Conservation (phyloP, 495 filamentous ascomycete genomes). For the Aspergillus asperescens region DNA sequence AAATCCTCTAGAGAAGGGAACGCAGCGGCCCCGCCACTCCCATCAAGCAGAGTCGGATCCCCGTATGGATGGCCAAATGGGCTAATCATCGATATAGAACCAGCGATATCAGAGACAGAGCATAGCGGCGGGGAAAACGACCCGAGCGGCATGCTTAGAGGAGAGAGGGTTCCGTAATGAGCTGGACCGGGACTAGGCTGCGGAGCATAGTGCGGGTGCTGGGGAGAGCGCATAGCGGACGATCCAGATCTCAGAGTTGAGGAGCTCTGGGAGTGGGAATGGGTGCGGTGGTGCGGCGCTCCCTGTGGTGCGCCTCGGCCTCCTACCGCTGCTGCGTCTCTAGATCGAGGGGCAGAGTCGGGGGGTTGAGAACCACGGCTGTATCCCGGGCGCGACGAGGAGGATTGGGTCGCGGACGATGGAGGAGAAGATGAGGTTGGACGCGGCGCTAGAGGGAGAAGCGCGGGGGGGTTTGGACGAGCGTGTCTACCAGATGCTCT, state of each 20-base stretch:
- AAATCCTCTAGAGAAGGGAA: slow-evolving; percentile 16
- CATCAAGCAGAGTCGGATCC: slow-evolving; percentile 1
- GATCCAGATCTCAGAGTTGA: slow-evolving; percentile 1
- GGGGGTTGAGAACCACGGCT: slow-evolving; percentile 9
- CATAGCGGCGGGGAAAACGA: slow-evolving; percentile 10
- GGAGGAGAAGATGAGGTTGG: slow-evolving; percentile 19
- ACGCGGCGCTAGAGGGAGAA: slow-evolving; percentile 38
- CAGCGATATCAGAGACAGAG: slow-evolving; percentile 13
- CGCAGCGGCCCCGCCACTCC: slow-evolving; percentile 5
- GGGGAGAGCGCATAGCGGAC: not conserved
- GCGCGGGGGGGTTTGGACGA: slow-evolving; percentile 25
- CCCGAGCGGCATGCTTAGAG: not conserved
- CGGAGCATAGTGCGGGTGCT: slow-evolving; percentile 2
- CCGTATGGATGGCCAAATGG: slow-evolving; percentile 12
- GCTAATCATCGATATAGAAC: slow-evolving; percentile 15
- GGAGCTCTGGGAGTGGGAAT: not conserved
- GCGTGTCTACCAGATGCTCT: slow-evolving; percentile 32
- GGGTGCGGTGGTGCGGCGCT: slow-evolving; percentile 5
- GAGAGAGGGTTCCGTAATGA: not conserved
- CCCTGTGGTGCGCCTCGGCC: slow-evolving; percentile 9
- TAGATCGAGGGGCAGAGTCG: slow-evolving; percentile 1
- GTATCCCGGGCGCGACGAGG: not conserved
- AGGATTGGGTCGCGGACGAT: not conserved
- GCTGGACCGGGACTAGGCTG: not conserved
- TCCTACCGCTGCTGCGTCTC: not conserved